A percentile compares a stretch with the other conserved stretches of the same genome.
Conservation (phyloP, 306 rosid species). For the Prinsepia uniflora region DNA sequence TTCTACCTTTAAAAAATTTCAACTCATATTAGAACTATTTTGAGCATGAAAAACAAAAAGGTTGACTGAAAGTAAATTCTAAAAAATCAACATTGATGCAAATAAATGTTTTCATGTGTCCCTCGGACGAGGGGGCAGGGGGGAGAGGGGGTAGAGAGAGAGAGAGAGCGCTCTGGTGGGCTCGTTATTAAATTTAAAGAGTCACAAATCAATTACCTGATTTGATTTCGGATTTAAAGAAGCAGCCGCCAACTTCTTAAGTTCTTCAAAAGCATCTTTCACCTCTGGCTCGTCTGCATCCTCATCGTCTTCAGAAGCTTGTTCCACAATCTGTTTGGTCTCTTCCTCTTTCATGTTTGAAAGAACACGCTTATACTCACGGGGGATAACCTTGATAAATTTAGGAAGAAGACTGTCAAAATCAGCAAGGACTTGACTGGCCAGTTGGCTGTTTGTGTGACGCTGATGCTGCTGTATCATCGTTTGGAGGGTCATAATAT, state of each 20-base stretch:
- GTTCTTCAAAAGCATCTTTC: slow-evolving; percentile 94
- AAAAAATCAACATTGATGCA: neutral
- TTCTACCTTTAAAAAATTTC: slow-evolving; percentile 33
- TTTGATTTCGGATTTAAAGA: slow-evolving; percentile 58
- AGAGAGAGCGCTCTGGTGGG: too few relatives aligned
- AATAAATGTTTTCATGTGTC: neutral
- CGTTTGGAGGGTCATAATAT: slow-evolving; percentile 67
- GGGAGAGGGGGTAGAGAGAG: too few relatives aligned
- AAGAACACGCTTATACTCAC: slow-evolving; percentile 83
- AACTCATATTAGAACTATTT: slow-evolving; percentile 5
- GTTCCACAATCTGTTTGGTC: slow-evolving; percentile 37
- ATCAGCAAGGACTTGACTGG: slow-evolving; percentile 75
- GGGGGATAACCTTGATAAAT: slow-evolving; percentile 84
- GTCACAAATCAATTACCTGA: slow-evolving; percentile 37
- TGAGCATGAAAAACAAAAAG: neutral
- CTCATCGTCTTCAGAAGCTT: slow-evolving; percentile 36
- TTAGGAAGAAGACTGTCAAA: slow-evolving; percentile 71
- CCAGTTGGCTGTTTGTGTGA: slow-evolving; percentile 74
- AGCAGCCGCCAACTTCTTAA: slow-evolving; percentile 72
- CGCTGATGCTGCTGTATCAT: slow-evolving; percentile 97
- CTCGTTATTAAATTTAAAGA: neutral
- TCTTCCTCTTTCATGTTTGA: slow-evolving; percentile 58
- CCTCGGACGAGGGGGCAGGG: too few relatives aligned
- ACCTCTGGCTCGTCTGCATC: slow-evolving; percentile 47
- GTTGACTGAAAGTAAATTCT: neutral